phyloP scores from a whole-genome alignment of 164 flowering plant species.

The Tetrastigma voinierianum region DNA sequence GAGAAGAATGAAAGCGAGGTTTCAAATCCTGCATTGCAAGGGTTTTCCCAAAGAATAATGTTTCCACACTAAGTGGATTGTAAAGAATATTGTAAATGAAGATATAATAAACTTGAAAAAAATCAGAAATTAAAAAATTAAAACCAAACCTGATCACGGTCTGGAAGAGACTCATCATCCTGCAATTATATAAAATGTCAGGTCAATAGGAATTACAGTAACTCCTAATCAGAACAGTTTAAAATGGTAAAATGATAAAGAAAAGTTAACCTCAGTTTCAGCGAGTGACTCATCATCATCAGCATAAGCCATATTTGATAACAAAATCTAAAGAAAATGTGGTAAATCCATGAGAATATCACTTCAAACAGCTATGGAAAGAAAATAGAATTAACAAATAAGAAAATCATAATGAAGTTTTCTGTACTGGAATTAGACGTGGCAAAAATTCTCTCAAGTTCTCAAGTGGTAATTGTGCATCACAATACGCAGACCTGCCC shows the following conservation, averaged over 20 bases:
- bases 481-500: conserved; percentile 91
- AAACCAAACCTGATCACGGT: conserved; percentile 82
- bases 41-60: background rate
- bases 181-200: too few relatives aligned
- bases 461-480: conserved; percentile 80
- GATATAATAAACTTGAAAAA: background rate
- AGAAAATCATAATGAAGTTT: conserved; percentile 3
- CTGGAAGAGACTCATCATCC: conserved; percentile 96
- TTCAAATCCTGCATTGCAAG: conserved; percentile 74
- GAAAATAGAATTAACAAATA: background rate
- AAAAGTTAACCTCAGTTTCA: conserved; percentile 83
- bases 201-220: conserved; percentile 7
- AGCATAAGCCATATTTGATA: conserved; percentile 95
- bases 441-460: conserved; percentile 75
- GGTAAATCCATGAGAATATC: too few relatives aligned
- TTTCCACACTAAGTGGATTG: too few relatives aligned
- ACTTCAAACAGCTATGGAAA: background rate
- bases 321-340: conserved; percentile 57
- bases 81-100: too few relatives aligned
- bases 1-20: conserved; percentile 95
- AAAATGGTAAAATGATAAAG: conserved; percentile 1
- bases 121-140: background rate
- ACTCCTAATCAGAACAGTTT: background rate
- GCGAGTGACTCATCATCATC: conserved; percentile 94
- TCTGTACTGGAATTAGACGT: conserved; percentile 79